Evolutionary conservation across 192 early-diverging fungal genomes (phyloP), one percentile per base, ranked within the genome.

Genomic region (Spizellomyces punctatus): DNA sequence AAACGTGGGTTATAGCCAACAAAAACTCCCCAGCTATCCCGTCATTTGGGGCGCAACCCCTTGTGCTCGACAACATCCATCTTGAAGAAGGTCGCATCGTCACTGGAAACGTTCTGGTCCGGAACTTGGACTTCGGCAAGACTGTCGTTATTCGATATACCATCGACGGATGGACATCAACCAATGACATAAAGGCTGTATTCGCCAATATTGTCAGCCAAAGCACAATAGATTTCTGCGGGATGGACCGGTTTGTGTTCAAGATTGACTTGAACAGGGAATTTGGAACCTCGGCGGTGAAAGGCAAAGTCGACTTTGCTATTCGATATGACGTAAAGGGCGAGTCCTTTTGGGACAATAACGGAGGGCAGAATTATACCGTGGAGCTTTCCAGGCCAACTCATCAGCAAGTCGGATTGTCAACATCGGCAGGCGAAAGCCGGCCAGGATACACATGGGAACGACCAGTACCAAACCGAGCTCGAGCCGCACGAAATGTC

Each of bases 291-390:
- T 17, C 21, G 16, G 66, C 67, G 17, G 10, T 27, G 8, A 5
- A 57, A 12, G 67, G 48, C 16, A 54, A 70, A 8, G 9, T 81
- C 46, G 69, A 76, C 50, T 65, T 85, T 44, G 84, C 81, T 16
- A 58, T 83, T 19, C 44, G 83, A 7, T 95, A 93, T 76, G 80
- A 75, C 21, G 93, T 95, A 17, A 82, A 81, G 19, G 89, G 87
- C 6, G 67, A 64, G 27, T 91, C 93, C 76, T 86, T 88, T 79
- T 98, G 96, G 96, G 96, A 98, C 85, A 98, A 95, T 82, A 98
- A 98, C 86, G 71, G 74, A 66, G 92, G 93, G 52, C 76, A 79
- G 62, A 98, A 98, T 84, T 95, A 94, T 82, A 1, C 50, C 16
- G 66, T 74, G 16, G 12, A 58, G 4, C 22, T 74, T 10, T 1